These are phyloP conservation scores for Cyclostephanos invisitatus DNA, from an alignment of 108 stramenopile genomes.

Conservation along the genomic window DNA sequence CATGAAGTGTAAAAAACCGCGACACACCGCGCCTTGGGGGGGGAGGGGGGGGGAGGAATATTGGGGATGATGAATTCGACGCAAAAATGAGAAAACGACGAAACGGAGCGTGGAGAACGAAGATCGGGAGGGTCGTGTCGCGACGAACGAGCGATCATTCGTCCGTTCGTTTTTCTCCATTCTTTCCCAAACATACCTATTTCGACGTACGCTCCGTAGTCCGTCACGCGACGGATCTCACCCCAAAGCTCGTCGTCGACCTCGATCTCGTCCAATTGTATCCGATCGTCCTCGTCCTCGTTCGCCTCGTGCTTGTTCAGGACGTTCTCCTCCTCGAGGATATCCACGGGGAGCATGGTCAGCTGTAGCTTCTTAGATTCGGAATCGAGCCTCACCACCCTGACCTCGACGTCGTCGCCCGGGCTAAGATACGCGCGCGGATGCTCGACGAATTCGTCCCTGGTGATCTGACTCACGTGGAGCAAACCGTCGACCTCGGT, in stretches of 20 bases:
- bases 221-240: conserved; percentile 84
- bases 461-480: conserved; percentile 80
- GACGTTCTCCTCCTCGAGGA: conserved; percentile 41
- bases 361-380: conserved; percentile 79
- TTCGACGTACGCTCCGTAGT: conserved; percentile 90
- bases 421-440: conserved; percentile 69
- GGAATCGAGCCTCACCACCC: conserved; percentile 55
- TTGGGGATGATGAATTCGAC: neutral
- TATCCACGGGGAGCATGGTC: conserved; percentile 72
- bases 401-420: conserved; percentile 75
- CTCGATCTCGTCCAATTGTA: conserved; percentile 77
- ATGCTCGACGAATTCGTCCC: conserved; percentile 78
- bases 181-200: conserved; percentile 50
- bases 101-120: too few species aligned
- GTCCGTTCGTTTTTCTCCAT: too few species aligned
- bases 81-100: too few species aligned
- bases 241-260: conserved; percentile 92
- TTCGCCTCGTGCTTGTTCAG: conserved; percentile 27
- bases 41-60: neutral
- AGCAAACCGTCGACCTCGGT: conserved; percentile 88
- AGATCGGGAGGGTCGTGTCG: too few species aligned
- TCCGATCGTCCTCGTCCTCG: conserved; percentile 59
- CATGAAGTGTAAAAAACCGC: conserved; percentile 93
- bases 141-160: too few species aligned
- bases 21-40: conserved; percentile 59